A percentile compares a stretch with the other conserved stretches of the same genome.
These are phyloP conservation scores for Trichoderma sp. DNA, from an alignment of 2,329 filamentous ascomycete species.

Conservation along the genomic window DNA sequence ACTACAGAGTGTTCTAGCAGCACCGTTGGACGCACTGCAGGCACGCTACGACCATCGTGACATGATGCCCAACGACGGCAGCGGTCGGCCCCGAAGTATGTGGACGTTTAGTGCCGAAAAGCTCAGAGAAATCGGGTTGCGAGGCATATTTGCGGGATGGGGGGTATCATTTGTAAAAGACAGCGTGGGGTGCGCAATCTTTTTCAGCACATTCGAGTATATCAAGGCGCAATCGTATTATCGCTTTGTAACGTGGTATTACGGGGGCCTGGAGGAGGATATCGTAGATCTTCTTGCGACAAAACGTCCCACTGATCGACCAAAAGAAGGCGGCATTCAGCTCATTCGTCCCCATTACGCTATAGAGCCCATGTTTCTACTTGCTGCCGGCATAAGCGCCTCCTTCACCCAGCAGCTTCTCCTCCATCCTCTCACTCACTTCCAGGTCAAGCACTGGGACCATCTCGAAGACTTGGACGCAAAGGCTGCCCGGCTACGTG, in stretches of 20 bases:
- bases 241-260: constrained; percentile 66
- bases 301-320: constrained; percentile 38
- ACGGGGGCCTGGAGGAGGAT: constrained; percentile 55
- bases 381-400: constrained; percentile 65
- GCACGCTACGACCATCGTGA: constrained; percentile 64
- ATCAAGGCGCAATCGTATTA: constrained; percentile 72
- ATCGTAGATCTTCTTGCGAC: constrained; percentile 48
- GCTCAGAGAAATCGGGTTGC: constrained; percentile 66
- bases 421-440: constrained; percentile 66
- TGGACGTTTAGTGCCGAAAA: constrained; percentile 65
- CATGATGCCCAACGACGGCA: constrained; percentile 41
- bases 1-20: constrained; percentile 68
- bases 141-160: constrained; percentile 73
- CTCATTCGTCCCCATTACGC: constrained; percentile 72
- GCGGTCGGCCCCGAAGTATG: constrained; percentile 57
- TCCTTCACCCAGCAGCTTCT: constrained; percentile 66
- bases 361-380: constrained; percentile 68
- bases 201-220: constrained; percentile 74
- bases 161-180: constrained; percentile 67
- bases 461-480: constrained; percentile 69
- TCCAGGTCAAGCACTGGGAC: constrained; percentile 71
- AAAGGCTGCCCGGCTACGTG: constrained; percentile 47
- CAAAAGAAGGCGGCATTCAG: constrained; percentile 33
- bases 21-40: constrained; percentile 72
- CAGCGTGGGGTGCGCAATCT: constrained; percentile 64